Evolutionary conservation across 331 rosid species (phyloP).

Genomic region (Stylosanthes scabra): DNA sequence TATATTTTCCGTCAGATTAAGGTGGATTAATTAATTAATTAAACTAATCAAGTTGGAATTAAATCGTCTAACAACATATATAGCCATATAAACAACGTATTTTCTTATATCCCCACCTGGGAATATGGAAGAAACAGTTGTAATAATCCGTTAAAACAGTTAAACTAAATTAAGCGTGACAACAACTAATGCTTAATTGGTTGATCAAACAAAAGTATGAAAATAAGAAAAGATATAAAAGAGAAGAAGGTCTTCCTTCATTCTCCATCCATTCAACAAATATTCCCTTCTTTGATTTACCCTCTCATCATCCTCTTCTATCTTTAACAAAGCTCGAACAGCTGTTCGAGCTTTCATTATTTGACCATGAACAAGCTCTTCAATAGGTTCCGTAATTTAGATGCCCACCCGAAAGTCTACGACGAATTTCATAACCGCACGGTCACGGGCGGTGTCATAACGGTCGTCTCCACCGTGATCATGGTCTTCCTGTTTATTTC

Average conservation of each 20-base stretch:
- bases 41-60: no score
- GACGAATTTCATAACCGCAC: constrained; percentile 89
- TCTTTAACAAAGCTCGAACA: neutral
- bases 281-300: neutral
- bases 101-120: no score
- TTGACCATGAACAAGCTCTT: constrained; percentile 59
- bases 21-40: no score
- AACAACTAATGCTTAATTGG: neutral
- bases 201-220: neutral
- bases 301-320: neutral
- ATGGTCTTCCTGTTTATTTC: constrained; percentile 83
- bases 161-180: neutral
- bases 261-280: constrained; percentile 37
- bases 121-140: no score
- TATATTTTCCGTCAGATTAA: no score
- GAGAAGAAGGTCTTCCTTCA: constrained; percentile 24
- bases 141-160: no score
- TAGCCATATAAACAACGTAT: no score
- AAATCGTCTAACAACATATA: no score
- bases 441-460: constrained; percentile 87
- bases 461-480: constrained; percentile 67
- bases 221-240: no score
- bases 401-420: constrained; percentile 92
- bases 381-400: constrained; percentile 78
- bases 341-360: constrained; percentile 12